Percentiles rank a stretch among this genome's conserved stretches.
These are phyloP conservation scores for Xerocomellus chrysenteron DNA, from an alignment of 768 basidiomycete genomes.

Conservation along the genomic window DNA sequence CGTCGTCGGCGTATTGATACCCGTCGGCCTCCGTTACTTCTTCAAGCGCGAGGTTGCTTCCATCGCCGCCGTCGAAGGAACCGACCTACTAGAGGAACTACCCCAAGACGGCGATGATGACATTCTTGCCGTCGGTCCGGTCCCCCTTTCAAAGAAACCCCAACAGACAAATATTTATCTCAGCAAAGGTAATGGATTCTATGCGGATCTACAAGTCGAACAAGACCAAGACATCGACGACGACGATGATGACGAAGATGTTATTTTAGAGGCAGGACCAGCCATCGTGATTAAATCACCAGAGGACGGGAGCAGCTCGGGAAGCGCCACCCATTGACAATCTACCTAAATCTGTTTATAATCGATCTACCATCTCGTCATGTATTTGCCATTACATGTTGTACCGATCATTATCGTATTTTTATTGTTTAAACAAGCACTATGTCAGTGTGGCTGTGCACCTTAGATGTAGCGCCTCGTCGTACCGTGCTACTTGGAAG, in stretches of 20 bases:
- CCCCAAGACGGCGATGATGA: slow-evolving; percentile 40
- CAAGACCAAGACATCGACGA: slow-evolving; percentile 66
- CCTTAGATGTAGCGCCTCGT: neutral
- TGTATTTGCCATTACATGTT: slow-evolving; percentile 16
- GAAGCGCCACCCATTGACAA: slow-evolving; percentile 21
- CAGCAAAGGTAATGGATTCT: slow-evolving; percentile 38
- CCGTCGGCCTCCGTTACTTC: slow-evolving; percentile 84
- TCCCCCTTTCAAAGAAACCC: slow-evolving; percentile 41
- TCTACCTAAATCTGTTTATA: slow-evolving; percentile 11
- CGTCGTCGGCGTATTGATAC: slow-evolving; percentile 89
- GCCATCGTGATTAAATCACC: slow-evolving; percentile 45
- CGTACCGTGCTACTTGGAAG: neutral
- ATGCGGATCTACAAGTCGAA: slow-evolving; percentile 43
- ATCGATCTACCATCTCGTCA: slow-evolving; percentile 2
- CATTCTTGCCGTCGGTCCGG: slow-evolving; percentile 59
- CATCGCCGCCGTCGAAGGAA: slow-evolving; percentile 37
- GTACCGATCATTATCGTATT: slow-evolving; percentile 11
- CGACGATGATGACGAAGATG: slow-evolving; percentile 63
- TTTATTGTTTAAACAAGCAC: neutral
- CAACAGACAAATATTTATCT: slow-evolving; percentile 34
- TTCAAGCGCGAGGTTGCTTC: slow-evolving; percentile 63
- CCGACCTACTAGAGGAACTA: slow-evolving; percentile 34
- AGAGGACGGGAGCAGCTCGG: slow-evolving; percentile 23
- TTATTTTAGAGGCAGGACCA: slow-evolving; percentile 76
- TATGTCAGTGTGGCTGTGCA: slow-evolving; percentile 6